Evolutionary conservation across 2,329 filamentous ascomycete species (phyloP).

Genomic region (Tolypocladium amazonense): DNA sequence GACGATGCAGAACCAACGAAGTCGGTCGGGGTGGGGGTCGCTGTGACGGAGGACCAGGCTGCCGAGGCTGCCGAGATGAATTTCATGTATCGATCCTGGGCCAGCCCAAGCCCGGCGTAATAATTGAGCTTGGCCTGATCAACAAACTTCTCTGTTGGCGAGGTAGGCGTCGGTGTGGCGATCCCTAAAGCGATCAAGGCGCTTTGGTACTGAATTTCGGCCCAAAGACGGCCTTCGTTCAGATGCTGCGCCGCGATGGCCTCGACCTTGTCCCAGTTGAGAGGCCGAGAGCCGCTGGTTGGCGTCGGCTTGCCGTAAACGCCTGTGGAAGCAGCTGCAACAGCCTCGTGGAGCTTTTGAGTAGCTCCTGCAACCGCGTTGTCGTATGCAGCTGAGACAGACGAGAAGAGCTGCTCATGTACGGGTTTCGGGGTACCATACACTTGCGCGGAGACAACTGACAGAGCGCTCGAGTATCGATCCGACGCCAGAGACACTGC

Average conservation of each 20-base stretch:
- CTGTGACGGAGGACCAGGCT: slow-evolving; percentile 49
- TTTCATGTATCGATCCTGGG: slow-evolving; percentile 68
- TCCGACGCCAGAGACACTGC: slow-evolving; percentile 57
- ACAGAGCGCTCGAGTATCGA: slow-evolving; percentile 58
- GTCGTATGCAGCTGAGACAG: slow-evolving; percentile 58
- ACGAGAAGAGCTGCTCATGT: slow-evolving; percentile 58
- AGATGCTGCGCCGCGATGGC: slow-evolving; percentile 62
- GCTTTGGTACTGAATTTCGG: slow-evolving; percentile 59
- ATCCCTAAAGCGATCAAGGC: slow-evolving; percentile 55
- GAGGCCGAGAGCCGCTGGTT: slow-evolving; percentile 25
- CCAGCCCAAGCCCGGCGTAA: slow-evolving; percentile 67
- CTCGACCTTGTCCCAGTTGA: slow-evolving; percentile 39
- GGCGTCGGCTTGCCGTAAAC: slow-evolving; percentile 37
- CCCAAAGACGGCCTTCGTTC: slow-evolving; percentile 58
- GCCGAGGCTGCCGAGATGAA: slow-evolving; percentile 64
- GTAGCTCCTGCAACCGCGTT: slow-evolving; percentile 53
- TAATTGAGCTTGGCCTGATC: slow-evolving; percentile 56
- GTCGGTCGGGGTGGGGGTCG: slow-evolving; percentile 50
- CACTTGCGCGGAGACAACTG: slow-evolving; percentile 55
- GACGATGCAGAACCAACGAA: slow-evolving; percentile 36
- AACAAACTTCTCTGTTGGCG: slow-evolving; percentile 44
- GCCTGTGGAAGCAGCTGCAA: slow-evolving; percentile 40
- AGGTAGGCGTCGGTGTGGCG: slow-evolving; percentile 40
- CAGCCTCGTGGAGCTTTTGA: slow-evolving; percentile 42
- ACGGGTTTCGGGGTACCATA: slow-evolving; percentile 59